Percentiles rank a stretch among this genome's conserved stretches.
Conservation (phyloP, 345 rosid genomes). For the Acer negundo region DNA sequence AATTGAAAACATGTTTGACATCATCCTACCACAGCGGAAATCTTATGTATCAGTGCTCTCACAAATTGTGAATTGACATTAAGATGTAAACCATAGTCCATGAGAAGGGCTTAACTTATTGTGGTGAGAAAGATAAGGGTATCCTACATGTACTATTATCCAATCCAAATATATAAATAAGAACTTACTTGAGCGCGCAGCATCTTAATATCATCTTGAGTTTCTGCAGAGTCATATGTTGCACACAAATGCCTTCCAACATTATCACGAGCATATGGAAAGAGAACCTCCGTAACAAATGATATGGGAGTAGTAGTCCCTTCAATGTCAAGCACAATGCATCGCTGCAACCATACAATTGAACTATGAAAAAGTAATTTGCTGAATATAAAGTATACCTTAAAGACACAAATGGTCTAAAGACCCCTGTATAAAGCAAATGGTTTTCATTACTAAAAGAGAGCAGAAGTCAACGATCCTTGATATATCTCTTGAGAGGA, state of each 20-base stretch:
- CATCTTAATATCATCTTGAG: conserved; percentile 74
- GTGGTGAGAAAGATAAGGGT: neutral
- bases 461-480: neutral
- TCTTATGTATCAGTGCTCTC: neutral
- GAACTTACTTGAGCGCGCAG: conserved; percentile 70
- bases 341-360: conserved; percentile 57
- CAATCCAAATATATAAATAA: neutral
- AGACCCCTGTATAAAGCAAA: neutral
- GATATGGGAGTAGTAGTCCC: conserved; percentile 98
- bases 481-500: neutral
- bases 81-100: neutral
- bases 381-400: neutral
- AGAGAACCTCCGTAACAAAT: conserved; percentile 86
- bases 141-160: neutral
- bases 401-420: neutral
- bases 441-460: conserved; percentile 6
- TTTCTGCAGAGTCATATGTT: conserved; percentile 76
- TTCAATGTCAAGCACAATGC: conserved; percentile 92
- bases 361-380: conserved; percentile 11
- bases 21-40: neutral
- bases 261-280: conserved; percentile 87
- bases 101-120: conserved; percentile 6
- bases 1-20: neutral
- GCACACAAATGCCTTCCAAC: conserved; percentile 78
- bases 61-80: neutral